Conservation (phyloP, 2,329 filamentous ascomycete genomes). For the Coniochaeta sp. region DNA sequence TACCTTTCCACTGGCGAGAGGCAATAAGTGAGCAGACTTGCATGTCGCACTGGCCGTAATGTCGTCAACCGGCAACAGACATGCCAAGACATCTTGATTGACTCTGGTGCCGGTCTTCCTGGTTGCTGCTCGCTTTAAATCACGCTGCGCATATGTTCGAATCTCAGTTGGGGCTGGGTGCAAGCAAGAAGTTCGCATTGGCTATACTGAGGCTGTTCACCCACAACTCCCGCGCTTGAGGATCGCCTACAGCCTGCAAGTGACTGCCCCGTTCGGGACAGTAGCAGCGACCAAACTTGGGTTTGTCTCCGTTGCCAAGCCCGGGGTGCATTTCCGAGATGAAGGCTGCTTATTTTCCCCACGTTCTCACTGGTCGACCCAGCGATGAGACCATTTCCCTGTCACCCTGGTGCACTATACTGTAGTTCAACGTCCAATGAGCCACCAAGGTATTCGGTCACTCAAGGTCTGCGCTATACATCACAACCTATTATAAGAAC, state of each 20-base stretch:
- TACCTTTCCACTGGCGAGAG: not conserved
- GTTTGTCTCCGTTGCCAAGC: slow-evolving; percentile 1
- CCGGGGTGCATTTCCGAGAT: not conserved
- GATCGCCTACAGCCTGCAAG: not conserved
- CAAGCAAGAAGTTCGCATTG: not conserved
- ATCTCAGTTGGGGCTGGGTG: not conserved
- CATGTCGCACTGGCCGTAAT: not conserved
- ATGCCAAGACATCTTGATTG: not conserved
- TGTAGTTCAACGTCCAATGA: not conserved
- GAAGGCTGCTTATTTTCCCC: not conserved
- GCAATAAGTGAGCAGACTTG: not conserved
- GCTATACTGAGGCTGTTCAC: not conserved
- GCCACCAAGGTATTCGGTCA: not conserved
- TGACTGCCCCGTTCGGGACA: not conserved
- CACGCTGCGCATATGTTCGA: not conserved
- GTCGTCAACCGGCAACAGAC: not conserved
- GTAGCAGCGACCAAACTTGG: not conserved
- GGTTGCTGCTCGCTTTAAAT: not conserved
- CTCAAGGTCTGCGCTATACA: not conserved
- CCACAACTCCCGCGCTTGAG: not conserved
- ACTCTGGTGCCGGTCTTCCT: not conserved
- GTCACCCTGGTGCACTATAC: not conserved
- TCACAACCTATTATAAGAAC: not conserved
- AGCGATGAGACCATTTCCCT: not conserved
- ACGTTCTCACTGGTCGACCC: not conserved